Base-by-base conservation (phyloP, 108 stramenopile genomes). In the Cylindrotheca fusiformis region DNA sequence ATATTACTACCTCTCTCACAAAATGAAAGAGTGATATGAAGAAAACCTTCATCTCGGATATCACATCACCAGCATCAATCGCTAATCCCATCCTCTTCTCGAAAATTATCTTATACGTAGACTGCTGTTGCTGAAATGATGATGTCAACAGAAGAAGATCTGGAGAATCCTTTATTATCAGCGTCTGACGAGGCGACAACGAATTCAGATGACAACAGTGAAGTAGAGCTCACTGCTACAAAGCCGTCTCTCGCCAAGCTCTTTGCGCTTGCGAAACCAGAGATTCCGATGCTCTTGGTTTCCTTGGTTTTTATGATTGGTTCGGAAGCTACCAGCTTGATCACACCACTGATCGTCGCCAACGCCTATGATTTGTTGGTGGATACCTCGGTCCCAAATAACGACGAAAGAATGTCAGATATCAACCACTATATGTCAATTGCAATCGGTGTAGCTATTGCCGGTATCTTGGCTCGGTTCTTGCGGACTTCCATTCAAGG, bases 341-440 rank as follows among this genome's bases (percentile, higher is more conserved):
- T 78, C 0, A 63, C 58, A 20, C 80, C 80, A 3, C 31, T 79
- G 0, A 66, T 82, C 20, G 52, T 82, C 20, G 81, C 81, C n/a
- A 49, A 65, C 12, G 77, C 81, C 48, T 82, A 82, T 61, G 75
- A 82, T 41, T 55, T 51, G 8, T 28, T 82, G 21, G 65, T 79
- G 32, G 72, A 82, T 60, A 73, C 73, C 12, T 18, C 29, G 3
- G 21, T 32, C 2, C 26, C 50, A 2, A 55, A 32, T 10, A 19
- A 24, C 18, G 28, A n/a, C 12, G 41, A 60, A 2, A 53, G 68
- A 44, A 76, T 71, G 76, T 21, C 52, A 1, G 72, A 68, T 28
- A 82, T 82, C 52, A 79, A 79, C 62, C 21, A 36, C 29, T 50
- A 19, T 44, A 82, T 82, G 81, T 63, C 57, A 17, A 48, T 76